Conservation (phyloP, 805 yeast species). For the Nakazawaea wickerhamii region DNA sequence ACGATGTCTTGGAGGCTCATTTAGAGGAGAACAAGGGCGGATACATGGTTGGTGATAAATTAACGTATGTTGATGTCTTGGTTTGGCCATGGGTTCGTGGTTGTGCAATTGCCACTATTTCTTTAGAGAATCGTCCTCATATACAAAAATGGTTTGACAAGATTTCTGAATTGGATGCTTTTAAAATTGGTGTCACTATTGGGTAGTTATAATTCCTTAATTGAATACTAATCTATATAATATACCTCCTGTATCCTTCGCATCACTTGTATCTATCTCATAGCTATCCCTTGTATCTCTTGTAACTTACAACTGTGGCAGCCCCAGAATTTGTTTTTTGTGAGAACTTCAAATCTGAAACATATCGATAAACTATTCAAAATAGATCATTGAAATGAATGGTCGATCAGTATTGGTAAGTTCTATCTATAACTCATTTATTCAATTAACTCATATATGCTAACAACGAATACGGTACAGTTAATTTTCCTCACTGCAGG, state of each 20-base stretch:
- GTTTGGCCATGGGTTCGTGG: constrained; percentile 40
- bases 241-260: too few species aligned
- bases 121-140: constrained; percentile 4
- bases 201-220: background rate
- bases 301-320: too few species aligned
- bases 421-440: background rate
- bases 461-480: constrained; percentile 13
- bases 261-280: too few species aligned
- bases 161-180: constrained; percentile 6
- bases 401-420: background rate
- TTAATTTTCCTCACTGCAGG: constrained; percentile 36
- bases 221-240: too few species aligned
- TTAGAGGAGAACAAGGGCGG: constrained; percentile 42
- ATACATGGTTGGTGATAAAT: constrained; percentile 54
- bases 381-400: background rate
- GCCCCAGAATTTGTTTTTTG: too few species aligned
- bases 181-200: constrained; percentile 1
- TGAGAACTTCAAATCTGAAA: background rate
- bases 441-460: background rate
- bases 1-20: constrained; percentile 48
- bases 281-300: too few species aligned
- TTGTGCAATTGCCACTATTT: background rate
- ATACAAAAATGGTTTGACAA: constrained; percentile 10
- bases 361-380: too few species aligned
- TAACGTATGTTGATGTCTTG: constrained; percentile 55